Evolutionary conservation across 176 grass and related monocot species (phyloP), one percentile per base, ranked within the genome.

Genomic region (Zoysia pacifica): DNA sequence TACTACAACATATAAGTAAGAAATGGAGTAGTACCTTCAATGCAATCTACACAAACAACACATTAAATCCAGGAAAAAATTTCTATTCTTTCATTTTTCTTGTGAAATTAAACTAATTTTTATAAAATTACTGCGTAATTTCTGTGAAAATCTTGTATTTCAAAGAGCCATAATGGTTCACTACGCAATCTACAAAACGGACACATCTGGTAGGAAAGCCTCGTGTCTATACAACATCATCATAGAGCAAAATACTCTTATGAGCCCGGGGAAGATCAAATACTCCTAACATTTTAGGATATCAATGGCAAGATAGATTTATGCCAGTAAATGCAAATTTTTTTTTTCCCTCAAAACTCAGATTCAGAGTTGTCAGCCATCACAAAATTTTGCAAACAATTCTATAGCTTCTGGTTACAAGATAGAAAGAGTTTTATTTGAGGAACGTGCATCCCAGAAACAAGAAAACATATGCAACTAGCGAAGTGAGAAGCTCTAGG

Each of bases 401-500:
- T 65, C 77, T 81, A 85, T 65, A 55, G 13, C 50, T 70, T 64
- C 59, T 19, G 49, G 65, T 71, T 58, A 77, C 87, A 89, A 49
- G 54, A 81, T 71, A 1, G 6, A 11, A 7, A 43, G 10, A 18
- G 65, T 15, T 70, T 88, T 70, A 98, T 83, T 98, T 98, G 62
- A 98, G 88, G 82, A 94, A 98, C 11, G 86, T 85, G 85, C 88
- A 89, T 3, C 88, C 90, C 59, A 99, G 66, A 64, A 99, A 99
- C 76, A 95, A 80, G 88, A 95, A 99, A 86, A 95, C 67, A 79
- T 93, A 99, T 58, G 90, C 86, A 45, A 95, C 65, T 51, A 99
- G 85, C 8, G 96, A 93, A 20, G 96, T 99, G 61, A 99, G 79
- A 39, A 99, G 96, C 84, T 99, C 96, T 47, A 99, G 88, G 11